phyloP scores from a whole-genome alignment of 805 yeast genomes.

The Cyberlindnera meyerae region DNA sequence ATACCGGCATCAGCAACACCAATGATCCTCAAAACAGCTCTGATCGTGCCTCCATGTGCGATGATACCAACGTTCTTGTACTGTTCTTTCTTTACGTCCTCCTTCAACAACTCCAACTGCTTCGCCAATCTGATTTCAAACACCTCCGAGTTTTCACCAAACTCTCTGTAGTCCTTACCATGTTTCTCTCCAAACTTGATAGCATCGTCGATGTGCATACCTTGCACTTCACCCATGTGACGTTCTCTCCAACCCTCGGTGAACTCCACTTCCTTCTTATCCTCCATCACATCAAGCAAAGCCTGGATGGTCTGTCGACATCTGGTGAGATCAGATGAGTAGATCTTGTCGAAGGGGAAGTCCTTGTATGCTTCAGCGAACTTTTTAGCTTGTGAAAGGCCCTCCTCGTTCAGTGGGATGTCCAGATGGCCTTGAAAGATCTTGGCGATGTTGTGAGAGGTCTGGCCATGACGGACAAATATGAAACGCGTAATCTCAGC shows the following conservation, averaged over 20 bases:
- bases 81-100: slow-evolving; percentile 25
- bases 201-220: slow-evolving; percentile 67
- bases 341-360: slow-evolving; percentile 30
- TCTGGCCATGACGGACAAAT: slow-evolving; percentile 80
- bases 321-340: slow-evolving; percentile 42
- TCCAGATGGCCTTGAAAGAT: slow-evolving; percentile 79
- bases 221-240: slow-evolving; percentile 74
- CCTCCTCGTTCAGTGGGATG: slow-evolving; percentile 57
- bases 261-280: slow-evolving; percentile 29
- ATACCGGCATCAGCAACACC: slow-evolving; percentile 32
- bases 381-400: slow-evolving; percentile 52
- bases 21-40: slow-evolving; percentile 51
- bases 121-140: slow-evolving; percentile 44
- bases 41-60: slow-evolving; percentile 80
- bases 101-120: slow-evolving; percentile 40
- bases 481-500: slow-evolving; percentile 41
- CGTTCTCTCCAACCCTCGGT: slow-evolving; percentile 58
- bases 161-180: slow-evolving; percentile 51
- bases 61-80: slow-evolving; percentile 53
- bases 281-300: slow-evolving; percentile 29
- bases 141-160: slow-evolving; percentile 54
- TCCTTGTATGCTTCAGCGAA: slow-evolving; percentile 42
- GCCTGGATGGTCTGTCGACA: slow-evolving; percentile 55
- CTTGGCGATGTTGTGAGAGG: slow-evolving; percentile 63
- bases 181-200: slow-evolving; percentile 41